Conservation (phyloP, 768 basidiomycete genomes). For the Tricholomella constricta region DNA sequence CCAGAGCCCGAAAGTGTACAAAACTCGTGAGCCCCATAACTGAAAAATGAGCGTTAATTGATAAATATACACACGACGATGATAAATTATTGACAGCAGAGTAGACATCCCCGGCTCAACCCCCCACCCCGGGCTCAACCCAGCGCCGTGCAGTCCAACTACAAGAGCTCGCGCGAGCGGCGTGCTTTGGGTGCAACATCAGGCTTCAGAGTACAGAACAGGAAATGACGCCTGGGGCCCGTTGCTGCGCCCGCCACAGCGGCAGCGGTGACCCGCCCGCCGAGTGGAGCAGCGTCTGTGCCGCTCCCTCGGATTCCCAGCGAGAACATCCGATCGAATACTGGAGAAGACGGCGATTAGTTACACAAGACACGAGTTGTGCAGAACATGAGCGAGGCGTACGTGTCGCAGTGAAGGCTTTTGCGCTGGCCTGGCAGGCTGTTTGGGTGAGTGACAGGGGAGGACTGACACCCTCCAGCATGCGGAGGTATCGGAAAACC, state of each 20-base stretch:
- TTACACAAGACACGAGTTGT: background rate
- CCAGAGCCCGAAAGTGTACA: too few species aligned
- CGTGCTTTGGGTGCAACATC: constrained; percentile 46
- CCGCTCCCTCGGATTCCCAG: constrained; percentile 80
- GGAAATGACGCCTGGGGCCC: constrained; percentile 81
- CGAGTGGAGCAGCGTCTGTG: constrained; percentile 61
- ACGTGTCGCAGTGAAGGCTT: constrained; percentile 87
- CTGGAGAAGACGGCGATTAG: constrained; percentile 37
- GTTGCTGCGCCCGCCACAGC: constrained; percentile 62
- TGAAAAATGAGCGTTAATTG: background rate
- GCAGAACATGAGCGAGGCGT: constrained; percentile 26
- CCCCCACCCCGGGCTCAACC: too few species aligned
- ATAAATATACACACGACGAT: background rate
- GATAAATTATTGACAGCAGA: background rate
- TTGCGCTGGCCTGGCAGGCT: constrained; percentile 86
- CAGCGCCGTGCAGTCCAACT: background rate
- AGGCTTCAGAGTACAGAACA: constrained; percentile 75
- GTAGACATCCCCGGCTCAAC: too few species aligned
- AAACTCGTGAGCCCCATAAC: too few species aligned
- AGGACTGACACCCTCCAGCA: constrained; percentile 89
- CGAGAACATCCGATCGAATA: constrained; percentile 90
- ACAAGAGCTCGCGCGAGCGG: constrained; percentile 28
- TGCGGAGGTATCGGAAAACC: constrained; percentile 89
- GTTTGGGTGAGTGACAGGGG: constrained; percentile 85
- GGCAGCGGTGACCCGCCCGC: constrained; percentile 64